Conservation (phyloP, 2,329 filamentous ascomycete species). For the Trichoderma aggressivum region DNA sequence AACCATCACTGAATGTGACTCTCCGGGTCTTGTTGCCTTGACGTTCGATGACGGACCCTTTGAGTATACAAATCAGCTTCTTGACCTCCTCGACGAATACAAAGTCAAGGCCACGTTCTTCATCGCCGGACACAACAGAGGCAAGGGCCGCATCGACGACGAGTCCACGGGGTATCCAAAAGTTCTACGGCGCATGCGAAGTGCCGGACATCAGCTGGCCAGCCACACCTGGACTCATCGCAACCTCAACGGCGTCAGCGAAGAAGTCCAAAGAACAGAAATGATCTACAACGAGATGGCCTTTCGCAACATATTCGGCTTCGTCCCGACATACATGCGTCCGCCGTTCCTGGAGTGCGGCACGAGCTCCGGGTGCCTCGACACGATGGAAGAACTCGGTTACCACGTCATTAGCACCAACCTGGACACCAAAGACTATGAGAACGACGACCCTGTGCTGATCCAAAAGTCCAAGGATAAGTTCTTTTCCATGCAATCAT, state of each 20-base stretch:
- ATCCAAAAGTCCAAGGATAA: constrained; percentile 45
- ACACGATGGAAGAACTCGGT: constrained; percentile 39
- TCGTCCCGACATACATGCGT: constrained; percentile 43
- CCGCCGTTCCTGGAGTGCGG: constrained; percentile 45
- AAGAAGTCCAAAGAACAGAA: constrained; percentile 35
- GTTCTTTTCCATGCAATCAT: constrained; percentile 37
- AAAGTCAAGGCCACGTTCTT: constrained; percentile 41
- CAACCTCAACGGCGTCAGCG: constrained; percentile 37
- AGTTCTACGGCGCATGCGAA: constrained; percentile 41
- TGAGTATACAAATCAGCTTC: constrained; percentile 39
- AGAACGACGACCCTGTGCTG: constrained; percentile 47
- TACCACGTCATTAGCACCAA: constrained; percentile 58
- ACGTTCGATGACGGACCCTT: constrained; percentile 49
- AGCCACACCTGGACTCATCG: constrained; percentile 48
- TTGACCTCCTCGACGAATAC: constrained; percentile 36
- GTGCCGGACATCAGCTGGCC: constrained; percentile 44
- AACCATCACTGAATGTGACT: constrained; percentile 35
- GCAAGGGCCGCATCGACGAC: constrained; percentile 42
- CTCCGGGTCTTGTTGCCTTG: constrained; percentile 39
- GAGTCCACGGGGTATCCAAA: constrained; percentile 31
- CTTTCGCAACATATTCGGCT: constrained; percentile 41
- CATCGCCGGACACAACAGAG: constrained; percentile 40
- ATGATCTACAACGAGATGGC: constrained; percentile 46
- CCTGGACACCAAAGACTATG: constrained; percentile 60
- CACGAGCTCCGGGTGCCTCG: constrained; percentile 37